Conservation (phyloP, 2,329 filamentous ascomycete genomes). For the Triangularia verruculosa region DNA sequence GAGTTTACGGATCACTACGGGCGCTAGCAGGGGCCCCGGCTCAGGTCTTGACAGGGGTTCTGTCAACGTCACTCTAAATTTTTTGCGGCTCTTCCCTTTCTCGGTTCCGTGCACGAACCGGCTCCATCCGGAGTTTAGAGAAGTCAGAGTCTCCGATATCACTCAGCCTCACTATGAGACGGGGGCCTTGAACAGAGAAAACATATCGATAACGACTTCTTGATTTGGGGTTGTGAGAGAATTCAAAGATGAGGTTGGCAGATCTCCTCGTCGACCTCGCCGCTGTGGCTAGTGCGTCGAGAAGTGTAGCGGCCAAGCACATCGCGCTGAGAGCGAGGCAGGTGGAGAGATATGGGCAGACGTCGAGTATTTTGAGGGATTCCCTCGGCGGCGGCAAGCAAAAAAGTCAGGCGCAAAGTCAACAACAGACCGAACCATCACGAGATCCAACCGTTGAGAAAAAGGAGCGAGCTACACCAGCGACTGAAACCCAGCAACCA, state of each 20-base stretch:
- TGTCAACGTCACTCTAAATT: background rate
- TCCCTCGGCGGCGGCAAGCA: constrained; percentile 25
- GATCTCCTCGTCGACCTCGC: constrained; percentile 67
- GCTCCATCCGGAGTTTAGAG: background rate
- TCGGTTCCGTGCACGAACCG: background rate
- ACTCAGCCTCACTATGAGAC: background rate
- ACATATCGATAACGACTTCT: no score
- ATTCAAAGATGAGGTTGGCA: constrained; percentile 54
- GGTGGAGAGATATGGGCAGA: constrained; percentile 48
- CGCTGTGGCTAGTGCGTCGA: constrained; percentile 66
- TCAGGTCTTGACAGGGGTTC: constrained; percentile 5
- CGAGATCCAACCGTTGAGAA: background rate
- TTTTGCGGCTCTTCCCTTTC: background rate
- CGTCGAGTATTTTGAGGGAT: constrained; percentile 41
- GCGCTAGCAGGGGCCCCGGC: constrained; percentile 19
- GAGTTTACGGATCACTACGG: constrained; percentile 11
- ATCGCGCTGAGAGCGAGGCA: constrained; percentile 55
- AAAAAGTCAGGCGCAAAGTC: background rate
- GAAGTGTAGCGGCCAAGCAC: constrained; percentile 63
- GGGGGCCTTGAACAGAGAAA: no score
- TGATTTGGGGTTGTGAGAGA: no score
- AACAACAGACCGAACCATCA: background rate
- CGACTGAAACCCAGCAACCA: background rate
- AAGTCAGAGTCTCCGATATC: background rate
- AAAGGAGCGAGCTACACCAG: background rate